Evolutionary conservation across 2,329 filamentous ascomycete genomes (phyloP).

Genomic region (Lachnellula subtilissima): DNA sequence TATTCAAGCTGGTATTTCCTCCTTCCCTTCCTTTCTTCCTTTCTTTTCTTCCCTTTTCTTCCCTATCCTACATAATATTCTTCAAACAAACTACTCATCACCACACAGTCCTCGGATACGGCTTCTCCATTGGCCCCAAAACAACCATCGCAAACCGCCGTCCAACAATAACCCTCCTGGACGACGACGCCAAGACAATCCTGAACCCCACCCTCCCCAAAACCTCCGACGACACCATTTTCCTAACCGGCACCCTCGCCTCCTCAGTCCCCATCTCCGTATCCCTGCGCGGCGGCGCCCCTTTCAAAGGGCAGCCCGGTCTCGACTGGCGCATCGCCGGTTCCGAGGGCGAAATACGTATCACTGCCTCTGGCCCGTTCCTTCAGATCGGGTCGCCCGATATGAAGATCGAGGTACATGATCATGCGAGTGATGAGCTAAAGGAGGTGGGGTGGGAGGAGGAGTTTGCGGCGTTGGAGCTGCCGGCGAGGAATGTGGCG

Average conservation of each 20-base stretch:
- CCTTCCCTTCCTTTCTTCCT: background rate
- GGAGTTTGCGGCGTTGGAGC: conserved; percentile 7
- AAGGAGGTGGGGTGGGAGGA: conserved; percentile 12
- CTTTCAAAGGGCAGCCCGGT: conserved; percentile 12
- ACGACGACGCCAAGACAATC: conserved; percentile 1
- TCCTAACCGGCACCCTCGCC: conserved; percentile 14
- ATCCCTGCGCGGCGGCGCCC: conserved; percentile 14
- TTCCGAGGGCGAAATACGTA: conserved; percentile 41
- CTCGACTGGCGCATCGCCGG: conserved; percentile 49
- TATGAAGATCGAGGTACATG: conserved; percentile 16
- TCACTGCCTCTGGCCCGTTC: conserved; percentile 13
- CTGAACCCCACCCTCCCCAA: conserved; percentile 6
- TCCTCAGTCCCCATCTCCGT: conserved; percentile 13
- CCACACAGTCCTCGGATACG: conserved; percentile 15
- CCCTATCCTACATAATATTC: background rate
- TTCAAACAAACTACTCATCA: background rate
- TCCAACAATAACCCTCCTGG: conserved; percentile 4
- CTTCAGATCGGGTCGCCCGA: conserved; percentile 16
- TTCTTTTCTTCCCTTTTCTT: background rate
- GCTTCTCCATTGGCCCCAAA: conserved; percentile 10
- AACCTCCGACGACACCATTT: conserved; percentile 20
- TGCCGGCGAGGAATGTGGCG: conserved; percentile 18
- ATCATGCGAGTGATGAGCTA: conserved; percentile 7
- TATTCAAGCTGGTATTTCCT: conserved; percentile 26
- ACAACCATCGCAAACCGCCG: conserved; percentile 13